Evolutionary conservation across 805 yeast genomes (phyloP).

Genomic region (Deakozyma indianensis): DNA sequence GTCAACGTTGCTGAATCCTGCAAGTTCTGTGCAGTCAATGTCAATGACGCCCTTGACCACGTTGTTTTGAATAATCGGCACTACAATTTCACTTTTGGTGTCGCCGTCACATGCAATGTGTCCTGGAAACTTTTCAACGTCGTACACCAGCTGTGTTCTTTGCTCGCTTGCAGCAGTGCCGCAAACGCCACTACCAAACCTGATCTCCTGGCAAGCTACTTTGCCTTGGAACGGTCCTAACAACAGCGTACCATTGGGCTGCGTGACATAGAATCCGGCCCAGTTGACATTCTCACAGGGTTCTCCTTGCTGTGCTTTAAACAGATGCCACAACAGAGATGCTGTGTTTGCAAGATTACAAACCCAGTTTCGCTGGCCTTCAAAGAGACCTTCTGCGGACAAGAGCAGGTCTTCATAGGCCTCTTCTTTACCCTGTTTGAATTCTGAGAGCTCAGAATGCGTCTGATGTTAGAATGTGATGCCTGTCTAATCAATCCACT

Average conservation of each 20-base stretch:
- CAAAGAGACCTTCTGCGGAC: conserved; percentile 51
- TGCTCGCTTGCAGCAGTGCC: conserved; percentile 58
- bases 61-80: conserved; percentile 47
- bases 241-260: conserved; percentile 31
- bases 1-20: conserved; percentile 61
- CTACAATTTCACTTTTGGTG: conserved; percentile 85
- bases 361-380: conserved; percentile 67
- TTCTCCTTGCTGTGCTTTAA: conserved; percentile 36
- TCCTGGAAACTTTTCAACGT: conserved; percentile 72
- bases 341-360: conserved; percentile 79
- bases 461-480: too few relatives aligned
- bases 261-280: conserved; percentile 77
- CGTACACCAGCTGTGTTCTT: conserved; percentile 57
- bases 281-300: conserved; percentile 49
- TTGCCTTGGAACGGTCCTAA: conserved; percentile 94
- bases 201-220: conserved; percentile 83
- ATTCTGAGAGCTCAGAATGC: conserved; percentile 67
- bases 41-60: conserved; percentile 65
- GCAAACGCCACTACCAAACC: conserved; percentile 78
- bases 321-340: conserved; percentile 80
- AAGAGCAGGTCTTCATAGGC: conserved; percentile 41
- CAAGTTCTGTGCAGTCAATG: conserved; percentile 53
- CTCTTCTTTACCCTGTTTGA: conserved; percentile 30
- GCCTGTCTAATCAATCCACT: too few relatives aligned
- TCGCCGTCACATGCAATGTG: conserved; percentile 97